Conservation (phyloP, 805 yeast species). For the Starmerella cellae region DNA sequence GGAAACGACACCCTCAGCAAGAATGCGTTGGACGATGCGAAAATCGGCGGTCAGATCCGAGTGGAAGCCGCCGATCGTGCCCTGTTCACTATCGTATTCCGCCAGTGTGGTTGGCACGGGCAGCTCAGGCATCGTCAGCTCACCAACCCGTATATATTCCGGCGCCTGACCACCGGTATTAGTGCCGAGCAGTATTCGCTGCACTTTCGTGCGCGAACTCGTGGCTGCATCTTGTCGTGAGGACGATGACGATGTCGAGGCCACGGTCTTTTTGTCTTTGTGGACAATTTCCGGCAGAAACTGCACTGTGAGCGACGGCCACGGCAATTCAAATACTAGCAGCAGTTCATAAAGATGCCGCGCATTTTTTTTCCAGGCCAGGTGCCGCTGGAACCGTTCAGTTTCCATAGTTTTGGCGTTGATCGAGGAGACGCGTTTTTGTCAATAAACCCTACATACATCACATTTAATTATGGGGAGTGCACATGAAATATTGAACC, state of each 20-base stretch:
- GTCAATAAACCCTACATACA: too few relatives aligned
- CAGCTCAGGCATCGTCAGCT: conserved; percentile 23
- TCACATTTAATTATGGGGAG: too few relatives aligned
- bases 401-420: not conserved
- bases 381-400: conserved; percentile 22
- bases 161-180: conserved; percentile 45
- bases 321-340: conserved; percentile 40
- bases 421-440: too few relatives aligned
- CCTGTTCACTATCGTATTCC: conserved; percentile 30
- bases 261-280: conserved; percentile 5
- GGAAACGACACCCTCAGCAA: conserved; percentile 61
- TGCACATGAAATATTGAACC: too few relatives aligned
- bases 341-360: conserved; percentile 43
- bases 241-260: too few relatives aligned
- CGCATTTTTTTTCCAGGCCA: conserved; percentile 50
- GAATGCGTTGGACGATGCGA: conserved; percentile 43
- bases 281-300: conserved; percentile 45
- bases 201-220: conserved; percentile 3
- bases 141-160: conserved; percentile 36
- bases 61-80: conserved; percentile 26
- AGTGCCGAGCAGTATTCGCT: conserved; percentile 42
- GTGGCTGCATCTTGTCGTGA: conserved; percentile 6
- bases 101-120: conserved; percentile 20
- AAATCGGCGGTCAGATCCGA: conserved; percentile 29
- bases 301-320: conserved; percentile 52